These are phyloP conservation scores for Aurifilum marmelostoma DNA, from an alignment of 2,329 filamentous ascomycete species.

Conservation along the genomic window DNA sequence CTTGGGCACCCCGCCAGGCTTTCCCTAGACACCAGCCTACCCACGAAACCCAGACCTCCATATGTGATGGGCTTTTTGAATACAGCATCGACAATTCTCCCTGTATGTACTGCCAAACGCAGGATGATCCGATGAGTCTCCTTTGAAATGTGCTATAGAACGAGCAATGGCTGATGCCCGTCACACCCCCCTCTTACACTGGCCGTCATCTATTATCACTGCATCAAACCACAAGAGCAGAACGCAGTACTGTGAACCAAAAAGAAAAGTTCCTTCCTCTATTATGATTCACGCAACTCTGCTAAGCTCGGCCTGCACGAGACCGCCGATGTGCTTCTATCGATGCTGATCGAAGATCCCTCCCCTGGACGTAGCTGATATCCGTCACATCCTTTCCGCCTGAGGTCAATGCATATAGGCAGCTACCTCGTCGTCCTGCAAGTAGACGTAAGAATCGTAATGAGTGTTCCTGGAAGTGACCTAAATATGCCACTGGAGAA, in stretches of 20 bases:
- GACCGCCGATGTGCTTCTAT: neutral
- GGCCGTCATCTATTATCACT: neutral
- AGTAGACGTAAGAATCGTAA: conserved; percentile 1
- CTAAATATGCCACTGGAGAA: neutral
- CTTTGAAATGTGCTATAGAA: too few relatives aligned
- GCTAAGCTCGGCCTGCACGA: neutral
- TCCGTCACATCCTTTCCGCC: neutral
- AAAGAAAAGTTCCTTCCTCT: neutral
- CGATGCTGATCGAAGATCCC: neutral
- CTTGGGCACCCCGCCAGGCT: neutral
- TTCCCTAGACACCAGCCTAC: neutral
- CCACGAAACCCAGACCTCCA: too few relatives aligned
- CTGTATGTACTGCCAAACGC: too few relatives aligned
- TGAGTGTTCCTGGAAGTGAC: neutral
- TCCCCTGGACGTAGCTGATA: neutral
- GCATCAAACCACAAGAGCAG: neutral
- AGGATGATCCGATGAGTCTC: too few relatives aligned
- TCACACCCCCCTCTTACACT: neutral
- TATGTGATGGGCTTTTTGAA: too few relatives aligned
- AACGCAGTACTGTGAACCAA: neutral
- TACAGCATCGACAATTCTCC: too few relatives aligned
- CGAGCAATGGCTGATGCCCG: too few relatives aligned
- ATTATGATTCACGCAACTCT: neutral
- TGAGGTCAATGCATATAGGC: neutral
- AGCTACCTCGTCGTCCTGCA: neutral